Percentiles rank a stretch among this genome's conserved stretches.
Evolutionary conservation across 2,329 filamentous ascomycete species (phyloP).

Genomic region (Diplocarpon mali): DNA sequence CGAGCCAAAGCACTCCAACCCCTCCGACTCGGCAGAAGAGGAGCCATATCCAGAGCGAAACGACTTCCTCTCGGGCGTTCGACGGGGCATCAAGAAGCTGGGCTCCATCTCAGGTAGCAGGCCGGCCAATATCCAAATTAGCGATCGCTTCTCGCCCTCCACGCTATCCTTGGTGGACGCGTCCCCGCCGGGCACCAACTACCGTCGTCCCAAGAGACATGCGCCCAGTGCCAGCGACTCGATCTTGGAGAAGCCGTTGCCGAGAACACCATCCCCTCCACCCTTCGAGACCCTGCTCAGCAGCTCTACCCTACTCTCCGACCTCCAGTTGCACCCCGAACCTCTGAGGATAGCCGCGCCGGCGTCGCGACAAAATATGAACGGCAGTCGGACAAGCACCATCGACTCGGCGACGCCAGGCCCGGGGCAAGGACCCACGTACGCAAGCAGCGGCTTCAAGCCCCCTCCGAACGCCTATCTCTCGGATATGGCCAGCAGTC

Average conservation of each 20-base stretch:
- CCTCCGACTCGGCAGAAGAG: constrained; percentile 19
- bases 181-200: background rate
- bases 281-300: constrained; percentile 11
- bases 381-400: constrained; percentile 24
- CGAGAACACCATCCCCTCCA: constrained; percentile 21
- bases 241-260: constrained; percentile 25
- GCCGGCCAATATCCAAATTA: constrained; percentile 17
- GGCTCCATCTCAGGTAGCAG: constrained; percentile 24
- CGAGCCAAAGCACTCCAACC: constrained; percentile 20
- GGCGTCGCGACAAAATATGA: constrained; percentile 20
- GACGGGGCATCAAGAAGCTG: constrained; percentile 24
- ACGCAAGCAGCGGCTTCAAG: constrained; percentile 17
- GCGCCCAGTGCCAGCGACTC: constrained; percentile 19
- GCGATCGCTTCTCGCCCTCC: constrained; percentile 10
- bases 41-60: constrained; percentile 14
- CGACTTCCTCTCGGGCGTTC: constrained; percentile 24
- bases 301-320: constrained; percentile 9
- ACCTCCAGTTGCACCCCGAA: constrained; percentile 14
- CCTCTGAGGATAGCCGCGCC: constrained; percentile 16
- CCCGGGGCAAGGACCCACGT: constrained; percentile 12
- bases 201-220: constrained; percentile 18
- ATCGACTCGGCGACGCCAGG: constrained; percentile 25
- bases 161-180: constrained; percentile 4
- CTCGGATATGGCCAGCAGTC: constrained; percentile 29
- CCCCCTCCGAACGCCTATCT: constrained; percentile 12